Base-by-base conservation (phyloP, 2,329 filamentous ascomycete species). In the Fusarium sp. region DNA sequence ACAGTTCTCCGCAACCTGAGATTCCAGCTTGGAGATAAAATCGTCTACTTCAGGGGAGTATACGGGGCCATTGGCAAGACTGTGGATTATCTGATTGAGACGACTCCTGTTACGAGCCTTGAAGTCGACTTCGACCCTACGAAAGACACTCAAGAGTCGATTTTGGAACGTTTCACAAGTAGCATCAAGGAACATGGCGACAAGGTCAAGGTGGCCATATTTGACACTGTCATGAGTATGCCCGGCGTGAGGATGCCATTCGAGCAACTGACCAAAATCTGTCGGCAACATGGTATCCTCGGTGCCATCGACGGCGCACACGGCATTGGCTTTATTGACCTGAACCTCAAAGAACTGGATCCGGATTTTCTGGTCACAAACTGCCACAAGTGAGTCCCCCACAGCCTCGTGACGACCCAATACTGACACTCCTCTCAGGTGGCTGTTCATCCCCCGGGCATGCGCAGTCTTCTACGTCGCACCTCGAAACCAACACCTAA, bases 381-480 rank as follows among this genome's bases (percentile, higher is more conserved):
- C n/a, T 38, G 36, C 4, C 36, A 38, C n/a, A 38, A 38, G n/a
- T 38, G 36, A 18, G 36, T 18, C n/a, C 11, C 4, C 4, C 2
- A 18, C 2, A 10, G 8, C 9, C 2, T 1, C 8, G 2, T 5
- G 1, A 18, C n/a, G 4, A 6, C 4, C 7, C 4, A 6, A 18
- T 10, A 10, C 36, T 38, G 4, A 38, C 36, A 11, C 2, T 9
- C n/a, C 1, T 11, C 36, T 18, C n/a, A 38, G 36, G 9, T 38
- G 36, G 36, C 36, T 38, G 8, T 38, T 38, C n/a, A 38, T 38
- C 4, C 36, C 36, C n/a, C 36, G 36, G 2, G 36, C 36, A 38
- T 38, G 36, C n/a, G 36, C 36, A 6, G 36, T 38, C 9, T 38
- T 38, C 4, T 38, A 18, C 8, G n/a, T 38, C 4, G 36, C 36